Percentiles rank a stretch among this genome's conserved stretches.
phyloP scores from a whole-genome alignment of 163 green algal genomes.

The Coccomyxa subellipsoidea region DNA sequence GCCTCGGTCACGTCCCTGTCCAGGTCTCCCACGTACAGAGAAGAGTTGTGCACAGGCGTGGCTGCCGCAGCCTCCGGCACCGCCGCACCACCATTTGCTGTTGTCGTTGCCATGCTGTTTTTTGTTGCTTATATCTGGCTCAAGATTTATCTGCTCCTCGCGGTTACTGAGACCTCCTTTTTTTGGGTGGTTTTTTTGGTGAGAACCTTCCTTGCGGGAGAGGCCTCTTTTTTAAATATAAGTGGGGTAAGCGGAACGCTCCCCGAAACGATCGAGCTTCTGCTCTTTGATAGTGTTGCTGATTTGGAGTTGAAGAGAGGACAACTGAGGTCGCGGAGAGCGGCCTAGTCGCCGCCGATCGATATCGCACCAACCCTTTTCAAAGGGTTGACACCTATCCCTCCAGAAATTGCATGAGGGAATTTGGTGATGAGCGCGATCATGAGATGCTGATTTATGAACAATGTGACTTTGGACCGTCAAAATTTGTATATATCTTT shows the following conservation, averaged over 20 bases:
- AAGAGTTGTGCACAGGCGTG: slow-evolving; percentile 45
- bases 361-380: background rate
- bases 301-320: background rate
- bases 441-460: too few relatives aligned
- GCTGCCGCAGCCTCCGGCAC: background rate
- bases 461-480: too few relatives aligned
- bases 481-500: too few relatives aligned
- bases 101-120: background rate
- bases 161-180: background rate
- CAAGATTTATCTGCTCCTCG: background rate
- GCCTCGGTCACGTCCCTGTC: slow-evolving; percentile 90
- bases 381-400: too few relatives aligned
- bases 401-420: too few relatives aligned
- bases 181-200: slow-evolving; percentile 11
- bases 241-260: background rate
- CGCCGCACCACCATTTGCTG: background rate
- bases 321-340: background rate
- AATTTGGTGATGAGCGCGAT: too few relatives aligned
- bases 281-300: background rate
- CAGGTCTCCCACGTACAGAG: slow-evolving; percentile 97
- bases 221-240: slow-evolving; percentile 14
- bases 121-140: background rate
- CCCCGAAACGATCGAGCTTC: background rate
- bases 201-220: background rate
- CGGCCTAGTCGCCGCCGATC: background rate